Base-by-base conservation (phyloP, 1,284 basidiomycete genomes). In the Lentinula novae-zelandiae region DNA sequence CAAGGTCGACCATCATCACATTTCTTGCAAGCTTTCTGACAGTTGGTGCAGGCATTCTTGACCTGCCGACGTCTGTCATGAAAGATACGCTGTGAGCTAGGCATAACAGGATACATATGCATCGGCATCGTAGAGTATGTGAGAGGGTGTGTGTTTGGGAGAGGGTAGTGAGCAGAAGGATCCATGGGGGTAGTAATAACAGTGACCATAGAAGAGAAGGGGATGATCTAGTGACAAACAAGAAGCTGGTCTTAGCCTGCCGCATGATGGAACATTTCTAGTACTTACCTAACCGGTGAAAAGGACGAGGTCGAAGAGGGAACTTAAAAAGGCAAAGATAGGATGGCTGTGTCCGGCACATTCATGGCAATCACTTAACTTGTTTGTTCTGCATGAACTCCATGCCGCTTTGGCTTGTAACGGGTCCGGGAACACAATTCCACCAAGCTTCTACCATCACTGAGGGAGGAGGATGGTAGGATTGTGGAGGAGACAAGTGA, bases 11-110 rank as follows among this genome's bases (percentile, higher is more conserved):
- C 90, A 68, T 92, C 90, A 76, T 94, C 92, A 72, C 92, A 94
- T 74, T 93, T 93, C 80, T 94, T 94, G 81, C 91, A 94, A 0
- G 92, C 89, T 73, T 90, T 92, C 74, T 93, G 92, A 71, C 92
- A 94, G 68, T 91, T 90, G 52, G 90, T 91, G 75, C 92, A 94
- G 58, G 92, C 92, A 67, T 93, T 93, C 83, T 94, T 94, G 78
- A 94, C 92, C 71, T 94, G 92, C 63, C 88, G 82, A 66, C 92
- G 89, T 75, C 94, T 94, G 38, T 86, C 79, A 64, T 86, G 83
- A 58, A 82, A 72, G 65, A 81, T 54, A 34, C 74, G 79, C 68
- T 73, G 73, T 53, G 70, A 58, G 33, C 72, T 60, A 8, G 62
- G 36, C 13, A 51, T 27, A 74, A 75, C 57, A 73, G 68, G 63